These are phyloP conservation scores for Lagerstroemia speciosa DNA, from an alignment of 345 rosid species.

Conservation along the genomic window DNA sequence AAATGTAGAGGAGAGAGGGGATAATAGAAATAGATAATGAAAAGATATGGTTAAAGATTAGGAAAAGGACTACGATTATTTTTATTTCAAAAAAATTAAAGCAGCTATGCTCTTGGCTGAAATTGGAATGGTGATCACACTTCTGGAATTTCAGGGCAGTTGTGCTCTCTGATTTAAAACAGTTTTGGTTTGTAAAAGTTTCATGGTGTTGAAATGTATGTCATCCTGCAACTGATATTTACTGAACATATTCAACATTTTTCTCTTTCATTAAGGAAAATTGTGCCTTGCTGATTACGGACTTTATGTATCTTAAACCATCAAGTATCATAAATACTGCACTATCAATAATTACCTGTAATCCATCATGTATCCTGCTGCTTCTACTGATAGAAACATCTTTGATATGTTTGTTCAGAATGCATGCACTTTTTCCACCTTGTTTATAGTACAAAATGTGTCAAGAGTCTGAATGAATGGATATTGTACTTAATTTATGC, in stretches of 20 bases:
- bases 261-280: neutral
- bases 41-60: neutral
- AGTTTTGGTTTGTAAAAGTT: neutral
- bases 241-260: neutral
- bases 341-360: neutral
- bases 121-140: neutral
- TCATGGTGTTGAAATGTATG: neutral
- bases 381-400: neutral
- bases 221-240: neutral
- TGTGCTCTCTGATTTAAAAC: neutral
- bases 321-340: neutral
- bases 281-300: neutral
- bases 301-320: neutral
- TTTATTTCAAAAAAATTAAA: neutral
- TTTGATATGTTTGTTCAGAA: neutral
- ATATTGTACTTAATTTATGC: neutral
- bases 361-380: neutral
- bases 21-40: neutral
- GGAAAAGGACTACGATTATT: neutral
- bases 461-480: neutral
- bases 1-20: neutral
- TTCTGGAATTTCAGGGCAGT: neutral
- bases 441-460: neutral
- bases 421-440: neutral
- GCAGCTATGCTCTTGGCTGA: neutral